Conservation (phyloP, 805 yeast genomes). For the Lipomyces chichibuensis region DNA sequence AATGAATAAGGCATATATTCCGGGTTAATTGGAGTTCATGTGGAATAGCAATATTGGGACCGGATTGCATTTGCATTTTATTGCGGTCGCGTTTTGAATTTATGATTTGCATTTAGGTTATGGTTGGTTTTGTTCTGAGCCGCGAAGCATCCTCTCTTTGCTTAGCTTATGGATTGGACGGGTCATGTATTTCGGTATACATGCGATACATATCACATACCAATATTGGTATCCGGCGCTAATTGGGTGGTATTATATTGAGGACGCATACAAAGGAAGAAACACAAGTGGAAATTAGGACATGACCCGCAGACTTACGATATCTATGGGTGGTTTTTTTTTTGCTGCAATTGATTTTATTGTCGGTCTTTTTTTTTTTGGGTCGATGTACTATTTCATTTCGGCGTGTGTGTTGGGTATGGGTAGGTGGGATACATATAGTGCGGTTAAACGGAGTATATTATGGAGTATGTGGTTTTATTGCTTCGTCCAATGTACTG, state of each 20-base stretch:
- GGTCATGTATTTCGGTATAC: not conserved
- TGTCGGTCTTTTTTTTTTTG: no score
- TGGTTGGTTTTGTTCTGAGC: not conserved
- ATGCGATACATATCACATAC: not conserved
- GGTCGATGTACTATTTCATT: no score
- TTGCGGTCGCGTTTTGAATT: not conserved
- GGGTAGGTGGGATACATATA: not conserved
- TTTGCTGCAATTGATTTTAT: no score
- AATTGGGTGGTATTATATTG: no score
- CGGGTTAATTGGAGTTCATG: not conserved
- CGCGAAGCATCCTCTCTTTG: not conserved
- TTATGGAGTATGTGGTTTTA: not conserved
- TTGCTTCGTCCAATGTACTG: no score
- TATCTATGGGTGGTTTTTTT: no score
- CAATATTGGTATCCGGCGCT: no score
- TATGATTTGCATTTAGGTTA: not conserved
- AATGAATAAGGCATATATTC: constrained; percentile 69
- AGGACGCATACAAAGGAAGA: no score
- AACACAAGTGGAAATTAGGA: no score
- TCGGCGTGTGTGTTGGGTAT: not conserved
- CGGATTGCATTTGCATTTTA: not conserved
- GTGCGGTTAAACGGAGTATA: not conserved
- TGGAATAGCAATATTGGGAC: not conserved
- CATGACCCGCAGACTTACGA: no score
- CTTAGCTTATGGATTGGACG: not conserved